Percentiles rank a stretch among this genome's conserved stretches.
These are phyloP conservation scores for Globisporangium perplexum DNA, from an alignment of 352 stramenopile genomes.

Conservation along the genomic window DNA sequence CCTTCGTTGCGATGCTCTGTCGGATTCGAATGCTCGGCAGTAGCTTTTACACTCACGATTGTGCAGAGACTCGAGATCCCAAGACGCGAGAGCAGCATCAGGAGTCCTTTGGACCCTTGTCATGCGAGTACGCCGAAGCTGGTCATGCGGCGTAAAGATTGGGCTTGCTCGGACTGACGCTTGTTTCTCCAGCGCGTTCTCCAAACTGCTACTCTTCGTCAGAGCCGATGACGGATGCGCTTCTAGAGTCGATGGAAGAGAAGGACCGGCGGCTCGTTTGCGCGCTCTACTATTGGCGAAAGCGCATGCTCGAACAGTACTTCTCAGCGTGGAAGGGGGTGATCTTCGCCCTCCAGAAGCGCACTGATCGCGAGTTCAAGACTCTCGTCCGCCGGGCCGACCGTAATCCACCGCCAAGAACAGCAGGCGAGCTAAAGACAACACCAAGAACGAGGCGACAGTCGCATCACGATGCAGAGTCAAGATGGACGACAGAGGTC, in stretches of 20 bases:
- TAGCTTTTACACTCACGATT: background rate
- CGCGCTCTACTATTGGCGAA: constrained; percentile 41
- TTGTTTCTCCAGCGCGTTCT: background rate
- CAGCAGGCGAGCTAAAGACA: background rate
- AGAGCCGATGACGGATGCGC: constrained; percentile 8
- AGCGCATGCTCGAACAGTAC: constrained; percentile 28
- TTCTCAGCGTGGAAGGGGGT: constrained; percentile 41
- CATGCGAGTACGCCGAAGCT: background rate
- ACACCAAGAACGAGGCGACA: background rate
- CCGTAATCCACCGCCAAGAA: background rate
- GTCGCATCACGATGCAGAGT: background rate
- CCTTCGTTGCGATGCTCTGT: background rate
- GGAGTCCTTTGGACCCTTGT: background rate
- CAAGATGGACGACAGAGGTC: background rate
- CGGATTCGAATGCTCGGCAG: background rate
- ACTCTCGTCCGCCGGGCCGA: background rate
- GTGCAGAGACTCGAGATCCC: constrained; percentile 7
- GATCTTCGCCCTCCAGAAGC: background rate
- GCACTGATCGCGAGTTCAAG: background rate
- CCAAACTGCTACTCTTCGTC: constrained; percentile 1
- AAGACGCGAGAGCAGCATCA: background rate
- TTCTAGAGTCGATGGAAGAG: constrained; percentile 26
- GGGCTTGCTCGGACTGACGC: background rate
- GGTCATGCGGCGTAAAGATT: background rate
- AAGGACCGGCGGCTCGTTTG: constrained; percentile 34